These are phyloP conservation scores for Neospermospora avenae DNA, from an alignment of 2,329 filamentous ascomycete genomes.

Conservation along the genomic window DNA sequence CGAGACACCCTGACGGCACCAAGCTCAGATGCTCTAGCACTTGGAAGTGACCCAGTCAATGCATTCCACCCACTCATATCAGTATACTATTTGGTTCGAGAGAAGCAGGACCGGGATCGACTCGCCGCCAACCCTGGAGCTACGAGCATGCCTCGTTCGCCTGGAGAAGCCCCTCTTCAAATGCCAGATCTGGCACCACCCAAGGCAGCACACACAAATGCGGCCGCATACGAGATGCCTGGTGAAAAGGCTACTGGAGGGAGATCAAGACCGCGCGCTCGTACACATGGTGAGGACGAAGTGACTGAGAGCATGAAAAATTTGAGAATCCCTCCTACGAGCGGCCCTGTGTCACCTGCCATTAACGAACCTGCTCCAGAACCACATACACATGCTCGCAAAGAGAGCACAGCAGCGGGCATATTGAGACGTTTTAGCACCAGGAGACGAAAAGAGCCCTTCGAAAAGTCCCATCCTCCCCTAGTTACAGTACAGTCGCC, in stretches of 20 bases:
- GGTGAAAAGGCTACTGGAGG: conserved; percentile 85
- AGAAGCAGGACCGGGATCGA: conserved; percentile 82
- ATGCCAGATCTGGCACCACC: conserved; percentile 77
- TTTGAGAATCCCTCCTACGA: conserved; percentile 50
- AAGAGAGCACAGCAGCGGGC: conserved; percentile 82
- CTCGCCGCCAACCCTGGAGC: conserved; percentile 56
- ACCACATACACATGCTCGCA: conserved; percentile 55
- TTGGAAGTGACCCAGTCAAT: conserved; percentile 84
- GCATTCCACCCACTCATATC: conserved; percentile 90
- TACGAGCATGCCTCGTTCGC: conserved; percentile 51
- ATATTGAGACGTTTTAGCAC: conserved; percentile 90
- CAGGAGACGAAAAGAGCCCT: conserved; percentile 67
- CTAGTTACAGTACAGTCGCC: conserved; percentile 77
- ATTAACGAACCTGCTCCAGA: conserved; percentile 56
- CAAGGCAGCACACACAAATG: conserved; percentile 85
- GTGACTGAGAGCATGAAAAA: conserved; percentile 70
- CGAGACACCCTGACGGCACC: conserved; percentile 79
- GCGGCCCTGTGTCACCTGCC: conserved; percentile 46
- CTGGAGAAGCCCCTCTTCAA: conserved; percentile 51
- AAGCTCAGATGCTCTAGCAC: conserved; percentile 80
- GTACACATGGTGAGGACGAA: conserved; percentile 95
- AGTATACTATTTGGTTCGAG: conserved; percentile 92
- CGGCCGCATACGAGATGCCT: conserved; percentile 79
- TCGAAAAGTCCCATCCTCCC: conserved; percentile 61
- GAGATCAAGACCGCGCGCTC: conserved; percentile 76